A percentile compares a stretch with the other conserved stretches of the same genome.
phyloP scores from a whole-genome alignment of 306 rosid genomes.

The Hippophae gyantsensis region DNA sequence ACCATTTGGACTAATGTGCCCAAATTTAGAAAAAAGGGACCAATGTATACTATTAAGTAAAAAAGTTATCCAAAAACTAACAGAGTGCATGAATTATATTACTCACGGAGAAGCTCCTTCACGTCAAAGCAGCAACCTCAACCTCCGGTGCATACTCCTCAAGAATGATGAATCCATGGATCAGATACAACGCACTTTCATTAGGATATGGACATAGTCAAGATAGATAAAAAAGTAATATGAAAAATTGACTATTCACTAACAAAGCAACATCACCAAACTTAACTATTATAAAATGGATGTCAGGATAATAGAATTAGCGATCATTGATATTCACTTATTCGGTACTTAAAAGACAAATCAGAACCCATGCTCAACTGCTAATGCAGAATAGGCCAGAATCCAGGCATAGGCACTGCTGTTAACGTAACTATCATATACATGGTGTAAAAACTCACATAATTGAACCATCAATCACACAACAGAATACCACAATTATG shows the following conservation, averaged over 20 bases:
- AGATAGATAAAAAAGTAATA: background rate
- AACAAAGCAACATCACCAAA: background rate
- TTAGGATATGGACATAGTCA: slow-evolving; percentile 41
- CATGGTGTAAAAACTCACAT: too few relatives aligned
- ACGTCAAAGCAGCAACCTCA: slow-evolving; percentile 36
- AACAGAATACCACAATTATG: too few relatives aligned
- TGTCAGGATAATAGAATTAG: background rate
- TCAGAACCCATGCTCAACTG: too few relatives aligned
- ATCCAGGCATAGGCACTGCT: too few relatives aligned
- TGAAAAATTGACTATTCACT: background rate
- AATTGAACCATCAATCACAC: too few relatives aligned
- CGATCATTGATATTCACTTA: too few relatives aligned
- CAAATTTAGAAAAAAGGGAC: too few relatives aligned
- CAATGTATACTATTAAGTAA: too few relatives aligned
- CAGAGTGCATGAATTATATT: slow-evolving; percentile 11
- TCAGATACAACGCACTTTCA: slow-evolving; percentile 64
- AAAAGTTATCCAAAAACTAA: background rate
- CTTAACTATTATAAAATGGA: background rate
- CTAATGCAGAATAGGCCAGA: too few relatives aligned
- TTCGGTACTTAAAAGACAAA: too few relatives aligned
- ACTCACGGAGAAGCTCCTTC: slow-evolving; percentile 40
- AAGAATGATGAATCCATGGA: slow-evolving; percentile 59
- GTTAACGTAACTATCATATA: too few relatives aligned
- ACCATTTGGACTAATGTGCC: too few relatives aligned
- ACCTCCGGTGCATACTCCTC: slow-evolving; percentile 64